Base-by-base conservation (phyloP, 2,329 filamentous ascomycete genomes). In the Cordyceps cateniannulata region DNA sequence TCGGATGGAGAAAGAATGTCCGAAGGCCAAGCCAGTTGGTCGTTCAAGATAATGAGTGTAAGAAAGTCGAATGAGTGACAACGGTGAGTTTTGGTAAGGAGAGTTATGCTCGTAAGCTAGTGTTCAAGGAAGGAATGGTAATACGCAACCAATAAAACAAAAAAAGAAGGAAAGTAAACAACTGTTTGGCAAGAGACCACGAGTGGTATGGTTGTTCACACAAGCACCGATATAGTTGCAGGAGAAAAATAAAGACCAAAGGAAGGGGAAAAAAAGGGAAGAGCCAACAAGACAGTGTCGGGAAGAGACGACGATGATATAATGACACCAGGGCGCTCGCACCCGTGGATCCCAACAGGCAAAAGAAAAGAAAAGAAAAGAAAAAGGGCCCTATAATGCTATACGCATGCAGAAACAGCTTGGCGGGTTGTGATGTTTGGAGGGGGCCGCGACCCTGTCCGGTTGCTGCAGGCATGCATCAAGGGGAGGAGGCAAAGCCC, bases 11-110 rank as follows among this genome's bases (percentile, higher is more conserved):
- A 82, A 83, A 74, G 78, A 81, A 73, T 72, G 79, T 78, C 76
- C 78, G 78, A 77, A 81, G 54, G 79, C 81, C 80, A 82, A 82
- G 76, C 79, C 79, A 81, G 79, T 81, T 81, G 79, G 78, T 54
- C 58, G 20, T 35, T 54, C 58, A 42, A 55, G 51, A 35, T 48
- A 60, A 53, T 16, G 59, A 60, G 71, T 75, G 69, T 76, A 76
- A 71, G 70, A 74, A 72, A 69, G 70, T 71, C 42, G 74, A 71
- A 71, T 72, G 69, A 72, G 72, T 72, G 70, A 71, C 71, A 73
- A 72, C 12, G 71, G 71, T 66, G n/a, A n/a, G n/a, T 67, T 68
- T 67, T 40, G 2, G 38, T 3, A 68, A 64, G 58, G 56, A 66
- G 59, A 44, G 48, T 59, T 45, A 18, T 40, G 56, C 56, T 25